phyloP scores from a whole-genome alignment of 371 early-diverging fungal species.

The Lichtheimia corymbifera region DNA sequence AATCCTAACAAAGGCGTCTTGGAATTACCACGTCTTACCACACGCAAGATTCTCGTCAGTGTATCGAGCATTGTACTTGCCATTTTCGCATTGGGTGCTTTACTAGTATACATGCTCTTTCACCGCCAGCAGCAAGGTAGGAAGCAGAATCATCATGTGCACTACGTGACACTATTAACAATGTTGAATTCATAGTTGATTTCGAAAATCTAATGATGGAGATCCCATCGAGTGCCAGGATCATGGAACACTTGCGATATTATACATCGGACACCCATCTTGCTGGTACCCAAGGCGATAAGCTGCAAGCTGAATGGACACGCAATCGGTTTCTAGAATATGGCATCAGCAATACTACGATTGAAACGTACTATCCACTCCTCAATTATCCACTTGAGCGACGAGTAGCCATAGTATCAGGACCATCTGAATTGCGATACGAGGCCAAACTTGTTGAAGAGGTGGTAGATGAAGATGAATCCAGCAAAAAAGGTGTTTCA shows the following conservation, averaged over 20 bases:
- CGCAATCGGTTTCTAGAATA: constrained; percentile 44
- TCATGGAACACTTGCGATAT: constrained; percentile 25
- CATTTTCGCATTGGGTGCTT: constrained; percentile 18
- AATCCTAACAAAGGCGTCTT: constrained; percentile 34
- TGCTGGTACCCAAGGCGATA: constrained; percentile 45
- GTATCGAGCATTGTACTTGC: constrained; percentile 21
- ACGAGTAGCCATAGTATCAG: constrained; percentile 52
- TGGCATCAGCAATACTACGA: constrained; percentile 51
- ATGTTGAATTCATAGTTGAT: constrained; percentile 3
- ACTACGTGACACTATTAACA: no score
- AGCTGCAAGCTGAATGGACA: constrained; percentile 56
- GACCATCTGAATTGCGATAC: constrained; percentile 39
- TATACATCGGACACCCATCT: constrained; percentile 55
- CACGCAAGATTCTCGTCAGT: constrained; percentile 22
- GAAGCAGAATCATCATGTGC: no score
- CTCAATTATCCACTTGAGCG: constrained; percentile 58
- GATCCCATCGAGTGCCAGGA: not conserved
- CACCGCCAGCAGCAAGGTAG: no score
- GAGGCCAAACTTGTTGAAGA: constrained; percentile 60
- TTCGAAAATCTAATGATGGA: not conserved
- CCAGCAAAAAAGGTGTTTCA: constrained; percentile 44
- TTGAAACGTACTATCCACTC: constrained; percentile 60
- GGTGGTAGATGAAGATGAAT: constrained; percentile 54
- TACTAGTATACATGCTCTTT: not conserved
- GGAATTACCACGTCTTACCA: constrained; percentile 33